Base-by-base conservation (phyloP, 1,284 basidiomycete species). In the Hypsizygus ulmarius region DNA sequence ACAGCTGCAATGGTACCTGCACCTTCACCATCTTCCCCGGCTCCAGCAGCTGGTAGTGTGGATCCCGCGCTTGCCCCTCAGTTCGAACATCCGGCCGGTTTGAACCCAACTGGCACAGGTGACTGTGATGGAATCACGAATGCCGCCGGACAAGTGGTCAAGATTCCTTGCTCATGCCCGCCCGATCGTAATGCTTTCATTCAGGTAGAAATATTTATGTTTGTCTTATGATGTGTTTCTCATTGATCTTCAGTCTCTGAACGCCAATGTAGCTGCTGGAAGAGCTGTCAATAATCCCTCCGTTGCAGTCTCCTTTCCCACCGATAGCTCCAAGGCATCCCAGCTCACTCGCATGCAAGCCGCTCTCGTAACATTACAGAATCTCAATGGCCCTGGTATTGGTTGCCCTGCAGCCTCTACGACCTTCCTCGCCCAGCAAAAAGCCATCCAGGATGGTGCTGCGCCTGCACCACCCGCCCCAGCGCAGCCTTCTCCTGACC, bases 91-190 rank as follows among this genome's bases (percentile, higher is more conserved):
- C 53, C 62, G 8, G 55, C 77, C 35, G 76, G 74, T 37, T 47
- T 74, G 25, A 81, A 81, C 60, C 80, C 81, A 10, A 74, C 74
- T 39, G 79, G 68, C 12, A 72, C 70, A 15, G 72, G 71, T 28
- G 74, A 82, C 52, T 84, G 81, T 53, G 79, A 82, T 56, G 81
- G 81, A 3, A 72, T 79, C 34, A 59, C 53, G 8, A 75, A 77
- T 30, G 52, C 73, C 9, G 70, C 75, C 50, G 80, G 79, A 3
- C 60, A 73, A 41, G 70, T 75, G 12, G 71, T 82, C 57, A 72
- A 74, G 57, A 71, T 85, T 29, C 82, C 82, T 8, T 84, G 81
- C 59, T 55, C 70, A 30, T 86, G 84, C 67, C 84, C 83, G 38
- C 82, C 81, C 14, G 67, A 73, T 45, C 71, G 75, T 36, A 63